Conservation (phyloP, 106 monocot species). For the Platanthera guangdongensis region DNA sequence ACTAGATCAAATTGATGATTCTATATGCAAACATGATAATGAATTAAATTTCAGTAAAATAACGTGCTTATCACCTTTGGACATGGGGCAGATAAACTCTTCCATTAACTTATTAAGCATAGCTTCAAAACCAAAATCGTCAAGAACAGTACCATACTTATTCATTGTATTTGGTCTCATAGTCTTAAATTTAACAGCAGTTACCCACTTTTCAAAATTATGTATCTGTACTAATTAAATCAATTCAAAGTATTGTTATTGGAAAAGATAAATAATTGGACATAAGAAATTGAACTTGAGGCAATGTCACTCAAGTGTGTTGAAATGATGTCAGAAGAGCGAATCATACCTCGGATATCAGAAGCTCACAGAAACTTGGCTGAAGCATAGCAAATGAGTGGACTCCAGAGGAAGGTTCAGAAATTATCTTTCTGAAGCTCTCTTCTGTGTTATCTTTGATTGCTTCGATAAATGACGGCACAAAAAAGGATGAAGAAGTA, state of each 20-base stretch:
- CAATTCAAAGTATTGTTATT: slow-evolving; percentile 5
- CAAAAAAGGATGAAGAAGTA: slow-evolving; percentile 59
- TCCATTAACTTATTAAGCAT: slow-evolving; percentile 95
- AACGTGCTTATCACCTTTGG: slow-evolving; percentile 49
- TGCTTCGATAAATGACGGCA: slow-evolving; percentile 74
- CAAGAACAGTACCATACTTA: slow-evolving; percentile 89
- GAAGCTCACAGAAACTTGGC: slow-evolving; percentile 73
- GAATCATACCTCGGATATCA: slow-evolving; percentile 73
- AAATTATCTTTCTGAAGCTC: slow-evolving; percentile 71
- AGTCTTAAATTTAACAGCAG: slow-evolving; percentile 59
- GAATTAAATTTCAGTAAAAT: neutral
- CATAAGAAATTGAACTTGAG: neutral
- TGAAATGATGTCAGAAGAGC: neutral
- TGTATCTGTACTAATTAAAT: slow-evolving; percentile 46
- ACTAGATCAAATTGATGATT: neutral
- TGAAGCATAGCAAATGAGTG: slow-evolving; percentile 89
- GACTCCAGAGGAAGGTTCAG: slow-evolving; percentile 76
- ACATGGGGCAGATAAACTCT: slow-evolving; percentile 76
- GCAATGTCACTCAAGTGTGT: neutral
- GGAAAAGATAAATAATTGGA: slow-evolving; percentile 4
- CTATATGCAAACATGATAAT: slow-evolving; percentile 2
- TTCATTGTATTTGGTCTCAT: slow-evolving; percentile 97
- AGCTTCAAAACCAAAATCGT: slow-evolving; percentile 93
- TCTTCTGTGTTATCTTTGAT: slow-evolving; percentile 63
- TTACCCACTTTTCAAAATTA: slow-evolving; percentile 86